These are phyloP conservation scores for Spiromastix sp. DNA, from an alignment of 2,329 filamentous ascomycete species.

Conservation along the genomic window DNA sequence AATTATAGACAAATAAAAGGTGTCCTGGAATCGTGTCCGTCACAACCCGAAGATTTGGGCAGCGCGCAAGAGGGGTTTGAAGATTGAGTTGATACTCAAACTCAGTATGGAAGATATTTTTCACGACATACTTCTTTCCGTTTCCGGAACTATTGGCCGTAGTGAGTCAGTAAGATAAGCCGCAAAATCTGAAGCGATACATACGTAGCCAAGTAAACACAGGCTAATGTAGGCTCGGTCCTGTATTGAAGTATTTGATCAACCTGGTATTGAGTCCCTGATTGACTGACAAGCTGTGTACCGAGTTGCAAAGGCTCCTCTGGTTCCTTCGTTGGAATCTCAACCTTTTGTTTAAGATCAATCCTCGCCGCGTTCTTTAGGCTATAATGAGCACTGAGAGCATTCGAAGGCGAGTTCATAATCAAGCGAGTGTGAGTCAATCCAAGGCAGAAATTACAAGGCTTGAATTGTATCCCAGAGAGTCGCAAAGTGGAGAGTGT, in stretches of 20 bases:
- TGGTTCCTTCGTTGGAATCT: conserved; percentile 2
- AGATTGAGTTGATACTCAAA: conserved; percentile 9
- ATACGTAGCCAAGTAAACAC: conserved; percentile 9
- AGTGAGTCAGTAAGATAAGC: neutral
- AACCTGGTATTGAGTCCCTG: conserved; percentile 2
- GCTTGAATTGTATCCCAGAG: too few species aligned
- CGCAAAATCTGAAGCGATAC: too few species aligned
- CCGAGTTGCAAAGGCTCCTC: conserved; percentile 1
- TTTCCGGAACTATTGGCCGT: neutral
- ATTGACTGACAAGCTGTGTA: conserved; percentile 4
- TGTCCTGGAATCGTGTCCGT: conserved; percentile 8
- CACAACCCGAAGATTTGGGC: conserved; percentile 7
- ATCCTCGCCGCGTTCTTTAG: conserved; percentile 1
- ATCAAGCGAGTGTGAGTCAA: too few species aligned
- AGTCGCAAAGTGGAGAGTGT: too few species aligned
- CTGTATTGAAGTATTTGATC: conserved; percentile 7
- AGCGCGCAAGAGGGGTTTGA: conserved; percentile 5
- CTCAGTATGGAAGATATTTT: conserved; percentile 8
- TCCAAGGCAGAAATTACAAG: too few species aligned
- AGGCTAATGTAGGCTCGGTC: conserved; percentile 6
- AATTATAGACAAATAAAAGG: conserved; percentile 8
- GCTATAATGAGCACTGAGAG: too few species aligned
- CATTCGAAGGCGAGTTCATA: too few species aligned
- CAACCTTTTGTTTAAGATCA: neutral
- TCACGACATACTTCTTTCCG: conserved; percentile 7